These are phyloP conservation scores for Phlebiopsis gigantea DNA, from an alignment of 768 basidiomycete genomes.

Conservation along the genomic window DNA sequence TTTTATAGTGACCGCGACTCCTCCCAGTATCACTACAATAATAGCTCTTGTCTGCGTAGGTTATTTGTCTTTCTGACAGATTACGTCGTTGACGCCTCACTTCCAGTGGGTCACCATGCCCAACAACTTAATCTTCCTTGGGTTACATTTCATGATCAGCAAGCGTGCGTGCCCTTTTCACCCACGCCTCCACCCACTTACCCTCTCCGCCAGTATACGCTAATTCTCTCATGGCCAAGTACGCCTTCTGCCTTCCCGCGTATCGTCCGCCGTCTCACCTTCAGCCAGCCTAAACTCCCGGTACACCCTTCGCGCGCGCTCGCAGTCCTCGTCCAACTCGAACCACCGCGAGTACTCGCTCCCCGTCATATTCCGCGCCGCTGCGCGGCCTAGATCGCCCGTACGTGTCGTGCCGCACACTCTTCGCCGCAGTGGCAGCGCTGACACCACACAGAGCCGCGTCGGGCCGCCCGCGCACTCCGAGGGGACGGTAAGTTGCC, in stretches of 20 bases:
- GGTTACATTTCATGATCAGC: constrained; percentile 20
- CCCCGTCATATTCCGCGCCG: constrained; percentile 6
- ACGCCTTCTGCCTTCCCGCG: neutral
- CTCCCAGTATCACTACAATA: constrained; percentile 15
- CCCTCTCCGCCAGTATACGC: no score
- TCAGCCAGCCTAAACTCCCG: constrained; percentile 9
- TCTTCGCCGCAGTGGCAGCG: no score
- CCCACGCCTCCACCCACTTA: no score
- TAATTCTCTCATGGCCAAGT: neutral
- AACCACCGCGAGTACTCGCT: neutral
- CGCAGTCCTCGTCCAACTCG: constrained; percentile 7
- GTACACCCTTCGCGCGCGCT: constrained; percentile 2
- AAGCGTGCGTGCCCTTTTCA: constrained; percentile 15
- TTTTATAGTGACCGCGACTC: neutral
- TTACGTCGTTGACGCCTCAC: neutral
- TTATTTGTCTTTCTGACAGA: neutral
- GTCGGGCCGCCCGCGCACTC: no score
- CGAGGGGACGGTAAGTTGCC: neutral
- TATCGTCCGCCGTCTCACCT: constrained; percentile 10
- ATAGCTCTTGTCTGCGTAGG: constrained; percentile 20
- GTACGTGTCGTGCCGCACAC: neutral
- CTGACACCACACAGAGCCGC: no score
- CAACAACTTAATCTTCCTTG: constrained; percentile 20
- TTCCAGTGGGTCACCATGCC: constrained; percentile 20
- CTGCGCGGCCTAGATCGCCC: neutral